Conservation (phyloP, 768 basidiomycete genomes). For the Leccinellum albellum region DNA sequence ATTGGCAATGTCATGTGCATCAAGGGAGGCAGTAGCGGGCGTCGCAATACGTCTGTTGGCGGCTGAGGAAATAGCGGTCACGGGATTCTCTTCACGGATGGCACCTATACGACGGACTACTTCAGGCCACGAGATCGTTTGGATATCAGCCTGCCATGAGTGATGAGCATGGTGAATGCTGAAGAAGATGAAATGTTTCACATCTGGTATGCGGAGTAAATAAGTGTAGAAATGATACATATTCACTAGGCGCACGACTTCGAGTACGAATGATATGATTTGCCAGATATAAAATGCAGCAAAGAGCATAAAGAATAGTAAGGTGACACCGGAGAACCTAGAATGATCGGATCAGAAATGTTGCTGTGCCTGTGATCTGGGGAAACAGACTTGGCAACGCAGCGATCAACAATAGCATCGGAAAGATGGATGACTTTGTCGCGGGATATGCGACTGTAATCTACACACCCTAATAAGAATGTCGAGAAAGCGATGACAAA, state of each 20-base stretch:
- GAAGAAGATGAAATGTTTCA: constrained; percentile 34
- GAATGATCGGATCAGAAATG: constrained; percentile 13
- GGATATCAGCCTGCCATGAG: constrained; percentile 81
- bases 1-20: constrained; percentile 97
- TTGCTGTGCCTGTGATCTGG: not conserved
- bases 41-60: constrained; percentile 48
- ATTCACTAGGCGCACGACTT: constrained; percentile 75
- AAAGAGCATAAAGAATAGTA: constrained; percentile 82
- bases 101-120: constrained; percentile 86
- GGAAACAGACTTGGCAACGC: constrained; percentile 70
- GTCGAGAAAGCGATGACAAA: constrained; percentile 99
- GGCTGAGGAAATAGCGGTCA: constrained; percentile 78
- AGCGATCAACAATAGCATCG: constrained; percentile 78
- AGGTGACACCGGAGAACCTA: constrained; percentile 81
- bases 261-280: constrained; percentile 71
- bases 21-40: constrained; percentile 78
- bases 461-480: constrained; percentile 91
- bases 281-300: constrained; percentile 89
- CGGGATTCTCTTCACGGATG: constrained; percentile 90
- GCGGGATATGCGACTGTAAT: constrained; percentile 76
- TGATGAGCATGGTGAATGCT: constrained; percentile 9
- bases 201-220: constrained; percentile 91
- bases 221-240: constrained; percentile 97
- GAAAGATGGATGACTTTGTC: constrained; percentile 66
- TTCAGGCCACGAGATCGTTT: constrained; percentile 96